Conservation (phyloP, 495 filamentous ascomycete genomes). For the Trichodelitschia bisporula region DNA sequence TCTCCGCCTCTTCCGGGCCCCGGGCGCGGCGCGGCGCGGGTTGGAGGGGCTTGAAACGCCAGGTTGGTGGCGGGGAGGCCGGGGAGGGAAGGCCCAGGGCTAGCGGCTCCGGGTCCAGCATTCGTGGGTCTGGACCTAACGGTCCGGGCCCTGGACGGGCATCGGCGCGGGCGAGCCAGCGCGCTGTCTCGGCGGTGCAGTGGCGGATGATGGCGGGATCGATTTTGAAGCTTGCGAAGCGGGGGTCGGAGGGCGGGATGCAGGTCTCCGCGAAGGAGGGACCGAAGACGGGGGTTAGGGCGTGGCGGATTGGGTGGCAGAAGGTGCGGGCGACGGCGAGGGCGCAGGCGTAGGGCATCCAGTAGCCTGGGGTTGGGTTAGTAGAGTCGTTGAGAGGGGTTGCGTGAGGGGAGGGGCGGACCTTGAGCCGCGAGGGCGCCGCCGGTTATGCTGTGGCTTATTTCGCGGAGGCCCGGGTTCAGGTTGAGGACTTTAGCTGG, state of each 20-base stretch:
- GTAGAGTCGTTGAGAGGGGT: constrained; percentile 4
- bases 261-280: constrained; percentile 50
- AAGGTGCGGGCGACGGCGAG: constrained; percentile 67
- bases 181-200: constrained; percentile 27
- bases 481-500: constrained; percentile 55
- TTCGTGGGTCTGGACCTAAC: too few relatives aligned
- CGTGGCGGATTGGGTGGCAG: constrained; percentile 61
- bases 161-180: too few relatives aligned
- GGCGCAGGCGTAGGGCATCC: constrained; percentile 79
- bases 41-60: too few relatives aligned
- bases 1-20: too few relatives aligned
- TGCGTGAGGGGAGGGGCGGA: constrained; percentile 14
- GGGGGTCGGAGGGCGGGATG: constrained; percentile 26
- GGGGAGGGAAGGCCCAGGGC: too few relatives aligned
- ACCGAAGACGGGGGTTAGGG: constrained; percentile 74
- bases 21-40: too few relatives aligned
- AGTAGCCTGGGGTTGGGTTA: constrained; percentile 45
- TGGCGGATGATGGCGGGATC: constrained; percentile 27
- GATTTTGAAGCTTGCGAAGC: constrained; percentile 45
- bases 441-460: constrained; percentile 85
- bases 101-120: too few relatives aligned
- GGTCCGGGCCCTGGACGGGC: too few relatives aligned
- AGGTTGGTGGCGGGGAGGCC: too few relatives aligned
- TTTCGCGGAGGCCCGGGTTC: constrained; percentile 62
- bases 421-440: constrained; percentile 78